phyloP scores from a whole-genome alignment of 106 monocot species.

The Xerophyta viscosa region DNA sequence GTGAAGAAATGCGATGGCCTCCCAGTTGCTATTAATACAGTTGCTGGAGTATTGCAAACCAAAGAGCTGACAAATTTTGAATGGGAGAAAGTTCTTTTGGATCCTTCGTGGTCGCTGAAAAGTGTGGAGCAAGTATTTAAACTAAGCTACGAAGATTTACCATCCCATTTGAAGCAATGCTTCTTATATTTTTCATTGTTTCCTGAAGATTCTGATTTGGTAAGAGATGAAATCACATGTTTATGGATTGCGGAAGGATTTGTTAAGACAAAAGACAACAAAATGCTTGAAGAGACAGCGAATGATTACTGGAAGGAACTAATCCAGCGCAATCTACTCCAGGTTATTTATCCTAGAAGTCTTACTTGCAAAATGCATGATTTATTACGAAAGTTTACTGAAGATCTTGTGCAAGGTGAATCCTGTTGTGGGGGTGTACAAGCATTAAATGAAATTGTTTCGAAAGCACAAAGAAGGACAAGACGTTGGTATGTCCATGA shows the following conservation, averaged over 20 bases:
- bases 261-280: constrained; percentile 4
- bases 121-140: constrained; percentile 9
- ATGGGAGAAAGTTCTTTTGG: constrained; percentile 20
- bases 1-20: constrained; percentile 9
- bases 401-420: constrained; percentile 13
- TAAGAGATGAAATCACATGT: neutral
- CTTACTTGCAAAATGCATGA: constrained; percentile 26
- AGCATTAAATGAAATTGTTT: neutral
- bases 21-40: constrained; percentile 18
- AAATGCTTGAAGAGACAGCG: constrained; percentile 14
- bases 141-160: constrained; percentile 31
- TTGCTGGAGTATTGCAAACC: constrained; percentile 4
- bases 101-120: constrained; percentile 13
- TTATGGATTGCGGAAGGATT: constrained; percentile 35
- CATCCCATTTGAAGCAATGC: constrained; percentile 26
- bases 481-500: neutral
- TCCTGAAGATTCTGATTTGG: neutral
- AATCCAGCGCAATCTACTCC: constrained; percentile 20
- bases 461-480: neutral
- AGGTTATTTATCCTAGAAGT: neutral
- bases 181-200: constrained; percentile 38
- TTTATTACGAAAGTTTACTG: constrained; percentile 14
- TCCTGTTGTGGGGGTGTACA: neutral
- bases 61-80: neutral
- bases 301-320: constrained; percentile 22